A percentile compares a stretch with the other conserved stretches of the same genome.
Conservation (phyloP, 1,139 yeast species). For the Arxiozyma slooffiae region DNA sequence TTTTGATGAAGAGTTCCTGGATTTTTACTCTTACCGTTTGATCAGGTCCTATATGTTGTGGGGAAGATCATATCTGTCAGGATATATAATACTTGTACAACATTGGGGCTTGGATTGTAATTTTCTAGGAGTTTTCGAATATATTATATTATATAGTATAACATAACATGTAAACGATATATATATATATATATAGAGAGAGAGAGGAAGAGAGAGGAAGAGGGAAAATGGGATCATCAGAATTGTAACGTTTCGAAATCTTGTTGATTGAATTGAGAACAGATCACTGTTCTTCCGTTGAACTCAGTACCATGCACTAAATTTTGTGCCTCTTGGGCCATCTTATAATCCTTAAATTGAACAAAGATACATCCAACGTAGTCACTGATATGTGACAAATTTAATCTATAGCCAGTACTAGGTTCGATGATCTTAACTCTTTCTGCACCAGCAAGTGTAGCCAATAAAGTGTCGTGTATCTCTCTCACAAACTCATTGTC, state of each 20-base stretch:
- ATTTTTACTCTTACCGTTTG: too few relatives aligned
- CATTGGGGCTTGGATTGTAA: too few relatives aligned
- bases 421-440: slow-evolving; percentile 62
- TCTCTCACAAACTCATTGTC: slow-evolving; percentile 44
- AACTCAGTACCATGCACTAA: slow-evolving; percentile 61
- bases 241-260: slow-evolving; percentile 33
- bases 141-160: too few relatives aligned
- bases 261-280: slow-evolving; percentile 51
- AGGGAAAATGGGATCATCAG: not conserved
- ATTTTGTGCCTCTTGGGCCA: slow-evolving; percentile 49
- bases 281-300: slow-evolving; percentile 60
- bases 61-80: too few relatives aligned
- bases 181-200: too few relatives aligned
- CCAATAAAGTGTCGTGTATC: slow-evolving; percentile 42
- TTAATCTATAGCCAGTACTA: slow-evolving; percentile 38
- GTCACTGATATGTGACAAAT: slow-evolving; percentile 34
- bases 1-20: too few relatives aligned
- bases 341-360: slow-evolving; percentile 45
- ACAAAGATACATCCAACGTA: slow-evolving; percentile 69
- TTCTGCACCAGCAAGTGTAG: slow-evolving; percentile 39
- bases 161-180: too few relatives aligned
- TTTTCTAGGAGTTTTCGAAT: too few relatives aligned
- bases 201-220: not conserved
- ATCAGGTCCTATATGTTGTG: too few relatives aligned
- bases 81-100: too few relatives aligned